Base-by-base conservation (phyloP, 805 yeast genomes). In the Dipodascus albidus region DNA sequence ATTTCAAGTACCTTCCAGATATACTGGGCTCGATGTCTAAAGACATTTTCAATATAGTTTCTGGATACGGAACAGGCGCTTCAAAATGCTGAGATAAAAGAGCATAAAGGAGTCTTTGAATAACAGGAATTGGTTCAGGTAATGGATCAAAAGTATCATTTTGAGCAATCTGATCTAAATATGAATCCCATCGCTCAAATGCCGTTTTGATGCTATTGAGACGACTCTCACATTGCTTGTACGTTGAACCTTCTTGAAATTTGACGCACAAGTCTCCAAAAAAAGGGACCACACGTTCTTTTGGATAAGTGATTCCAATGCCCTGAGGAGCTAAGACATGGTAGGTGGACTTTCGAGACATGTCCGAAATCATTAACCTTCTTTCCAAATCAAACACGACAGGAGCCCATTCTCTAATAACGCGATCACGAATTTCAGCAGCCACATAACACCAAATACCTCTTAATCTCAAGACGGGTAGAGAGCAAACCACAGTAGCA, bases 321-420 rank as follows among this genome's bases (percentile, higher is more conserved):
- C 95, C 93, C 60, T 91, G 86, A 2, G 96, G 88, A 8, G 95
- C 90, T 72, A 87, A 76, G 24, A 89, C 81, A 69, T 83, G 85
- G 58, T 78, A 82, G 24, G 83, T 80, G 51, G 77, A 75, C 66
- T 81, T 77, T 53, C 75, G 77, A 42, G 80, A 74, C 2, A 81
- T 71, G 50, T 80, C 78, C 48, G 79, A 74, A 20, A 78, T 73
- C 66, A 85, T 73, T 50, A 83, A 77, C 59, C 93, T 75, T 62
- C 93, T 77, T 57, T 88, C 95, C 35, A 91, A 73, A 63, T 90
- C 97, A 69, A 86, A 87, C 6, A 87, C 83, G 22, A 91, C 95
- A 1, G 95, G 96, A 0, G 93, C 87, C 97, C 97, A 91, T 60
- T 86, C 95, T 51, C 81, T 80, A 48, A 82, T 78, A 24, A 88